These are phyloP conservation scores for Chondrus crispus DNA, from an alignment of 23 red algal species.

Conservation along the genomic window DNA sequence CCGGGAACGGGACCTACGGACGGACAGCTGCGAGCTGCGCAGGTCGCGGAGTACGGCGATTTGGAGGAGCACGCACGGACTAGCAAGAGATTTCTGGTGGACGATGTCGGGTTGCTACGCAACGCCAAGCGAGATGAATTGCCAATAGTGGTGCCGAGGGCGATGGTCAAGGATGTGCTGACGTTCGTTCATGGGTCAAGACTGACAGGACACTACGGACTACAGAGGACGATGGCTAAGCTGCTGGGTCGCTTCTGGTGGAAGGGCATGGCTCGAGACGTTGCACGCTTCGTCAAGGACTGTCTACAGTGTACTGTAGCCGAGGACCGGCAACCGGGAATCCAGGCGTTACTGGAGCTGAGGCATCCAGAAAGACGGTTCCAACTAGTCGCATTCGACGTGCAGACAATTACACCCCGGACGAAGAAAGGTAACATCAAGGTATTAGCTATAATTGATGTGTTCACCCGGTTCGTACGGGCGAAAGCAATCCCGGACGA, in stretches of 20 bases:
- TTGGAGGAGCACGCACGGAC: not conserved
- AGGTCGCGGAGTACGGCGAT: not conserved
- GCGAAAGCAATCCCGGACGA: not conserved
- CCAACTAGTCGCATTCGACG: not conserved
- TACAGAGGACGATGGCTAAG: not conserved
- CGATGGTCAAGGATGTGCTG: not conserved
- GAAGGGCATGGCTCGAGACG: not conserved
- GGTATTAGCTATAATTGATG: not conserved
- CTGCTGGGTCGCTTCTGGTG: not conserved
- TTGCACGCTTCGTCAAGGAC: not conserved
- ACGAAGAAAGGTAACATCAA: not conserved
- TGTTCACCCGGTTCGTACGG: not conserved
- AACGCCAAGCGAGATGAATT: not conserved
- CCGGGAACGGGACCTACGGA: not conserved
- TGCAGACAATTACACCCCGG: not conserved
- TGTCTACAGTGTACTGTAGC: not conserved
- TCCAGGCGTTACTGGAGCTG: not conserved
- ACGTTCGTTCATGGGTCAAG: not conserved
- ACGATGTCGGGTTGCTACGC: conserved; percentile 6
- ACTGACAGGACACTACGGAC: not conserved
- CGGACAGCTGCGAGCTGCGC: not conserved
- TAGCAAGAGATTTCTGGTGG: not conserved
- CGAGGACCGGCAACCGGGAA: not conserved
- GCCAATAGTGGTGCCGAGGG: not conserved
- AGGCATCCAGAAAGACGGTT: not conserved